These are phyloP conservation scores for Aspergillus transmontanensis DNA, from an alignment of 2,329 filamentous ascomycete genomes.

Conservation along the genomic window DNA sequence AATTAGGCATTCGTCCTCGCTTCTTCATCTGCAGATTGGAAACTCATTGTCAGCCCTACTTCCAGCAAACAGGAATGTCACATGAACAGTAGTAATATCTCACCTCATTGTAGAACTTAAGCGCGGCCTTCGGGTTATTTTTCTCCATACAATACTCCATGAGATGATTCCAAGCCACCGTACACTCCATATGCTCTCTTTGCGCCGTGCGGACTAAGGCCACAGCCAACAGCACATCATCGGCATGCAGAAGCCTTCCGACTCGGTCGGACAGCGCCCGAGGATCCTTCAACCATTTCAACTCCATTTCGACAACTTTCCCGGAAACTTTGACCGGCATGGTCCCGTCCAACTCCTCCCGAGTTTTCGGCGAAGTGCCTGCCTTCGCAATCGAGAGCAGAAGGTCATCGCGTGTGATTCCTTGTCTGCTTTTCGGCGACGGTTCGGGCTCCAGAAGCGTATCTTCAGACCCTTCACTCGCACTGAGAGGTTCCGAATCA, in stretches of 20 bases:
- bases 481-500: neutral
- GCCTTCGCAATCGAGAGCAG: conserved; percentile 22
- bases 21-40: conserved; percentile 80
- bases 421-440: neutral
- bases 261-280: conserved; percentile 72
- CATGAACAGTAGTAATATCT: conserved; percentile 21
- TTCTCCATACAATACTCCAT: conserved; percentile 70
- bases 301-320: conserved; percentile 50
- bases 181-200: conserved; percentile 65
- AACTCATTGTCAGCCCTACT: conserved; percentile 9
- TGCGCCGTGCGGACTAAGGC: conserved; percentile 66
- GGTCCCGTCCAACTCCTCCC: neutral
- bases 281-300: conserved; percentile 69
- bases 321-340: neutral
- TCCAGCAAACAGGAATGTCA: neutral
- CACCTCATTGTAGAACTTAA: conserved; percentile 89
- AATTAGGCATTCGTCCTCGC: conserved; percentile 75
- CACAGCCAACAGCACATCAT: conserved; percentile 67
- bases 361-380: conserved; percentile 2
- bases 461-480: neutral
- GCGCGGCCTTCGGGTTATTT: conserved; percentile 62
- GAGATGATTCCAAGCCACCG: conserved; percentile 86
- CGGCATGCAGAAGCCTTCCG: conserved; percentile 59
- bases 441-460: neutral
- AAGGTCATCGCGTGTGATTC: neutral